These are phyloP conservation scores for Cunninghamia lanceolata DNA, from an alignment of 75 land plant genomes.

Conservation along the genomic window DNA sequence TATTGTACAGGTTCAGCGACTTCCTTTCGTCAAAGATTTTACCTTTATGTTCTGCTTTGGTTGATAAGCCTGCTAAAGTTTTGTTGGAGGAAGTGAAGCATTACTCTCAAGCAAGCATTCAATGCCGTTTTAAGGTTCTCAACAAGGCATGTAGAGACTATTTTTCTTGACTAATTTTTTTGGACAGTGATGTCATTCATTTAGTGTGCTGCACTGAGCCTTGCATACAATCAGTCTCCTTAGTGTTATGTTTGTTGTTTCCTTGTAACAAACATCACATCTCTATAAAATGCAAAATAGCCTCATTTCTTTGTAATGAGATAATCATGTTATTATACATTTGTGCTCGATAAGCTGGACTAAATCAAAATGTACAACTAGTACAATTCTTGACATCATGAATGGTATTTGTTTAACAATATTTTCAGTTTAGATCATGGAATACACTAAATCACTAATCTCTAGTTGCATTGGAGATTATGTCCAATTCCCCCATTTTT, in stretches of 20 bases:
- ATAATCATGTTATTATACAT: neutral
- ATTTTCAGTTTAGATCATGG: neutral
- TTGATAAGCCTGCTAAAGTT: slow-evolving; percentile 24
- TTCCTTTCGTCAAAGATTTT: slow-evolving; percentile 25
- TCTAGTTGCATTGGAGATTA: neutral
- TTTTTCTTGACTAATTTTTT: neutral
- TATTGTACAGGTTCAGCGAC: slow-evolving; percentile 30
- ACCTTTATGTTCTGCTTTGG: slow-evolving; percentile 27
- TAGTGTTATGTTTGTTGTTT: neutral
- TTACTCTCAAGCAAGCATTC: slow-evolving; percentile 24
- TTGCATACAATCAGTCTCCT: neutral
- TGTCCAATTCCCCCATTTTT: neutral
- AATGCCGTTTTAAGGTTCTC: slow-evolving; percentile 23
- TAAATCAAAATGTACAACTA: neutral
- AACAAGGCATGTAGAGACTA: slow-evolving; percentile 28
- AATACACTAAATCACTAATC: neutral
- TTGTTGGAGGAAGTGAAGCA: slow-evolving; percentile 23
- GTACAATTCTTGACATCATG: neutral
- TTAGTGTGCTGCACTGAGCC: neutral
- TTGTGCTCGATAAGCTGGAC: neutral
- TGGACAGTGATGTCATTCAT: neutral
- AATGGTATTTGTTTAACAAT: neutral
- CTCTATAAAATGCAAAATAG: too few relatives aligned
- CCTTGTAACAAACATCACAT: neutral
- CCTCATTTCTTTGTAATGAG: neutral